Base-by-base conservation (phyloP, 1,284 basidiomycete genomes). In the Thecaphora frezii region DNA sequence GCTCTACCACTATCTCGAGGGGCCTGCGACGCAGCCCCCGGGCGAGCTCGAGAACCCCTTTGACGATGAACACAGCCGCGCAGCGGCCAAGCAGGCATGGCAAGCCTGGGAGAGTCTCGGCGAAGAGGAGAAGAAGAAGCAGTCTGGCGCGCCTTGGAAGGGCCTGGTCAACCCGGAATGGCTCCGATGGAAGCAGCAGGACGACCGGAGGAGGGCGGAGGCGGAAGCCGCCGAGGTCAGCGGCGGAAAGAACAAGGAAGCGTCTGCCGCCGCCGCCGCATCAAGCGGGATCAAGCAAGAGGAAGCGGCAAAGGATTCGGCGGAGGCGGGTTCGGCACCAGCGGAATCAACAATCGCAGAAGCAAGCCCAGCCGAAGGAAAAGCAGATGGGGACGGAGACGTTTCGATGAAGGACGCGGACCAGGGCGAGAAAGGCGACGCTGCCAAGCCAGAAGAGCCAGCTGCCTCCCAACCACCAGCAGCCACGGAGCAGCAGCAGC, bases 1-100 rank as follows among this genome's bases (percentile, higher is more conserved):
- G 9, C 44, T 76, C 10, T 77, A 73, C 54, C 74, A 76, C 48
- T 77, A 77, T 39, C 59, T 74, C 42, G 74, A 77, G 46, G 75
- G 72, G 1, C 71, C 69, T 0, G 73, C 69, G 12, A 58, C 62
- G 12, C 39, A 55, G n/a, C 60, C 65, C 1, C 71, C 71, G 1
- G 71, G 69, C 25, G 58, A 54, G 36, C 47, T 54, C n/a, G 46
- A 57, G 5, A 77, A 77, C 36, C 75, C 75, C 0, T 77, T 77
- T 36, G 71, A 74, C 40, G 74, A 77, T 42, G 72, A 63, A 1
- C 43, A 49, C 1, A 65, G 65, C 12, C 46, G 38, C 12, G 58
- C 49, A 14, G 47, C 66, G 3, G 51, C 45, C 3, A 50, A 44
- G n/a, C 51, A 58, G 18, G 74, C 73, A 12, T 56, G 51, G 0